Conservation (phyloP, 345 rosid genomes). For the Syzygium aqueum region DNA sequence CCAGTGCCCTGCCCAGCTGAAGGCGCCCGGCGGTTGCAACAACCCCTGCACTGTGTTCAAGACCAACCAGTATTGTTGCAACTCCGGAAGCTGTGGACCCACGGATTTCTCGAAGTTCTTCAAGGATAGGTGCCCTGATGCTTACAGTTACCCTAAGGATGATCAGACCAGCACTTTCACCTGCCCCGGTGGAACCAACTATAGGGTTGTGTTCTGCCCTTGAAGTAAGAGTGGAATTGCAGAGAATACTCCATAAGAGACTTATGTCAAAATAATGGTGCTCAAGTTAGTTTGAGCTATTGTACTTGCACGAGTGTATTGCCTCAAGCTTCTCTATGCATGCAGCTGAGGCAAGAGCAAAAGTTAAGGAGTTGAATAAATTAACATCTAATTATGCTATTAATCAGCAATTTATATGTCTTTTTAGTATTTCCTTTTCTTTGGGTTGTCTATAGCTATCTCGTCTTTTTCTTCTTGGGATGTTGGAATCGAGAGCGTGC, state of each 20-base stretch:
- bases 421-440: not conserved
- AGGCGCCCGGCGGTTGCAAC: conserved; percentile 17
- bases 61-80: conserved; percentile 18
- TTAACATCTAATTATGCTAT: not conserved
- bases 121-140: conserved; percentile 10
- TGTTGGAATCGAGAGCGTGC: not conserved
- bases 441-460: not conserved
- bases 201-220: conserved; percentile 21
- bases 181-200: conserved; percentile 19
- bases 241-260: not conserved
- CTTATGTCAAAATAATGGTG: not conserved
- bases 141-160: conserved; percentile 18
- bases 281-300: not conserved
- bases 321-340: not conserved
- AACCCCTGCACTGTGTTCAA: conserved; percentile 20
- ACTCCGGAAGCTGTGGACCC: not conserved
- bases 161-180: conserved; percentile 15
- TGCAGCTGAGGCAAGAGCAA: not conserved
- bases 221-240: not conserved
- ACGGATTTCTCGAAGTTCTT: conserved; percentile 8
- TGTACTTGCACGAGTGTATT: not conserved
- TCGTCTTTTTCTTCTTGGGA: not conserved
- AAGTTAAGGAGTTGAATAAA: not conserved
- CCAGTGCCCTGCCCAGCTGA: conserved; percentile 11
- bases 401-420: not conserved